phyloP scores from a whole-genome alignment of 805 yeast genomes.

The Kregervanrija fluxuum region DNA sequence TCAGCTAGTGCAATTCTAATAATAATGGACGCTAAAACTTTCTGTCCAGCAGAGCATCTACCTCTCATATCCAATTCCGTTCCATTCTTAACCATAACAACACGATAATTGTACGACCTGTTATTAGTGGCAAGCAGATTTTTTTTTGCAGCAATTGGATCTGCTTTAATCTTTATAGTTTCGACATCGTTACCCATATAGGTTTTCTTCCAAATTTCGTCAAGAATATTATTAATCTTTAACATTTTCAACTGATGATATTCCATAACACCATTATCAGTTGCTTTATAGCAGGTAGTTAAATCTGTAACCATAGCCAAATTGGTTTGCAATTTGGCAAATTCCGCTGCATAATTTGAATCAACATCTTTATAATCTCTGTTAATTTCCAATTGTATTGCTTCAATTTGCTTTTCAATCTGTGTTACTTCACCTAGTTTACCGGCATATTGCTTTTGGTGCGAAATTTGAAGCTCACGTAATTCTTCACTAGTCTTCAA shows the following conservation, averaged over 20 bases:
- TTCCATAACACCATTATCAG: conserved; percentile 90
- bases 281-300: conserved; percentile 70
- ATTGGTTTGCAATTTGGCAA: conserved; percentile 71
- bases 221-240: conserved; percentile 80
- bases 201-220: conserved; percentile 90
- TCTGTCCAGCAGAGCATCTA: conserved; percentile 96
- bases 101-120: conserved; percentile 86
- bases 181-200: conserved; percentile 95
- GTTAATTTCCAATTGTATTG: conserved; percentile 49
- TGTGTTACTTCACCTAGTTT: conserved; percentile 83
- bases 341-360: conserved; percentile 54
- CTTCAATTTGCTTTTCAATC: conserved; percentile 59
- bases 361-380: conserved; percentile 70
- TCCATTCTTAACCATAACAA: conserved; percentile 89
- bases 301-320: conserved; percentile 74
- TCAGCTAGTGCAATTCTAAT: conserved; percentile 90
- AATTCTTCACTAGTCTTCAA: conserved; percentile 49
- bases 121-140: conserved; percentile 22
- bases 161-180: conserved; percentile 78
- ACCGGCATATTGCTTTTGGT: conserved; percentile 63
- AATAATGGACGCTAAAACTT: conserved; percentile 85
- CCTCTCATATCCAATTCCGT: conserved; percentile 97
- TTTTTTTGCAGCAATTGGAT: conserved; percentile 45
- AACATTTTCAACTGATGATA: conserved; percentile 88
- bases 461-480: conserved; percentile 39